Evolutionary conservation across 768 basidiomycete species (phyloP), one percentile per base, ranked within the genome.

Genomic region (Trametes cubensis): DNA sequence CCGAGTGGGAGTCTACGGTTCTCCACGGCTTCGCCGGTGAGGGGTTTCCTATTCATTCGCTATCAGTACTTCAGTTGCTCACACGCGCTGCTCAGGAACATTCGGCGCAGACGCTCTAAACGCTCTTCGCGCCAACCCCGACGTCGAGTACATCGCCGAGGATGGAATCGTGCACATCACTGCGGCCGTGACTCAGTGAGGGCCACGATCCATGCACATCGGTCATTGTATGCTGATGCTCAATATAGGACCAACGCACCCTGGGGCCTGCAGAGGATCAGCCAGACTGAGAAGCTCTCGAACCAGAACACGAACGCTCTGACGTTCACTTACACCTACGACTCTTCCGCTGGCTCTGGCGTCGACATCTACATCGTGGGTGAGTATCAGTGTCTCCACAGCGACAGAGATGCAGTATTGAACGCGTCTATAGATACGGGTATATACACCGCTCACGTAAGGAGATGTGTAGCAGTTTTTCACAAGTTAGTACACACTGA

Each of bases 321-420:
- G 18, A 63, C 51, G 39, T 69, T 41, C 56, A 63, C 42, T 30
- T 69, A 67, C 58, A 72, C 66, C 4, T 79, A 74, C 60, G 70
- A 76, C 46, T 56, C 60, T 30, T 53, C 70, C 30, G 76, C 71
- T 11, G 77, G 77, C 25, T 42, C 58, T 23, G 76, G 75, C n/a
- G 77, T 77, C 34, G 77, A 77, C 64, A 73, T 82, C 62, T 81
- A 79, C 62, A 64, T 81, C 54, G 68, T 81, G 58, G 80, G 78
- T 77, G 30, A 45, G 69, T 61, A 4, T 17, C 4, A 17, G 18
- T 0, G 17, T 28, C 28, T 28, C 28, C 28, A 28, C 28, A 28
- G 7, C 7, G 28, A 4, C 28, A 28, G 28, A 7, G 4, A 4
- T 7, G 7, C 4, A 7, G 28, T 4, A 10, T 10, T 34, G 2